A percentile compares a stretch with the other conserved stretches of the same genome.
Evolutionary conservation across 1,139 yeast genomes (phyloP).

Genomic region (Kodamaea arcana): DNA sequence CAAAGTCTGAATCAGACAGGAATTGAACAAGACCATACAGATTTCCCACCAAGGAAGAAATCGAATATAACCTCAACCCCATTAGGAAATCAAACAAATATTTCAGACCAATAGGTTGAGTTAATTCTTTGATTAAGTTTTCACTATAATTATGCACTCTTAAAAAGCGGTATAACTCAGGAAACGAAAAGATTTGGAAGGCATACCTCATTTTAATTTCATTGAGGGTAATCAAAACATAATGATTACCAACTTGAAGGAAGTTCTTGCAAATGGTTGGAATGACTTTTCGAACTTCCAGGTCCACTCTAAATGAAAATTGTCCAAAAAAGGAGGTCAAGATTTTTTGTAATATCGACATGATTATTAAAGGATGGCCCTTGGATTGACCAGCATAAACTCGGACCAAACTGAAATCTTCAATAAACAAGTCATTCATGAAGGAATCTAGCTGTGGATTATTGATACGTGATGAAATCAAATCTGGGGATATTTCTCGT

Average conservation of each 20-base stretch:
- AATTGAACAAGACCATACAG: not conserved
- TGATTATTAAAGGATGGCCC: conserved; percentile 22
- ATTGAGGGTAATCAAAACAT: conserved; percentile 4
- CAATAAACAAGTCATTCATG: conserved; percentile 13
- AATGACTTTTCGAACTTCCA: conserved; percentile 3
- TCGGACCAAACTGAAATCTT: conserved; percentile 27
- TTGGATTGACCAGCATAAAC: conserved; percentile 22
- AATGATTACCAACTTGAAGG: conserved; percentile 9
- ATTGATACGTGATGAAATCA: conserved; percentile 1
- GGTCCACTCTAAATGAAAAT: conserved; percentile 6
- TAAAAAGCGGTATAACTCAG: conserved; percentile 5
- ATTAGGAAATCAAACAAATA: conserved; percentile 2
- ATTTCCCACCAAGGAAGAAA: conserved; percentile 3
- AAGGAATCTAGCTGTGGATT: conserved; percentile 1
- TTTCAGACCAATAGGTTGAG: conserved; percentile 2
- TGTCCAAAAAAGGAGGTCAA: conserved; percentile 15
- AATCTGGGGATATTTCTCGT: conserved; percentile 1
- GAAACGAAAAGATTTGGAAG: conserved; percentile 5
- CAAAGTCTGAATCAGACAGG: conserved; percentile 7
- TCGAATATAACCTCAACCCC: conserved; percentile 3
- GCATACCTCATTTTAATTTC: conserved; percentile 1
- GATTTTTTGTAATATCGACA: conserved; percentile 21
- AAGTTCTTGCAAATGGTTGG: conserved; percentile 12
- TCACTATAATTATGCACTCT: conserved; percentile 5
- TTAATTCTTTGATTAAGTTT: conserved; percentile 3